Conservation (phyloP, 192 early-diverging fungal genomes). For the Diversispora epigaea region DNA sequence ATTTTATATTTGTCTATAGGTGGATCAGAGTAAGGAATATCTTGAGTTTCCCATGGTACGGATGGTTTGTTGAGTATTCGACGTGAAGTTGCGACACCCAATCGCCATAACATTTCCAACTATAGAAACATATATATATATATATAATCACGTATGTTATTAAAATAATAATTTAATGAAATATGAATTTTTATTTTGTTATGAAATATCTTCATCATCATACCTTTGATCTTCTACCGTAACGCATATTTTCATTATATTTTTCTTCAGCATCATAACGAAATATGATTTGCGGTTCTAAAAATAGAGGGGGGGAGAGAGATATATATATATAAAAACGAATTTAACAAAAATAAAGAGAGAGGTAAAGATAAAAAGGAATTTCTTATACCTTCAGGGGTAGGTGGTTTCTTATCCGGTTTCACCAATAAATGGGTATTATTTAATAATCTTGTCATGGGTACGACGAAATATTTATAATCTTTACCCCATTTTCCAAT, state of each 20-base stretch:
- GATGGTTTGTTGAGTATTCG: constrained; percentile 47
- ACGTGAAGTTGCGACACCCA: constrained; percentile 54
- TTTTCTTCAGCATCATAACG: constrained; percentile 54
- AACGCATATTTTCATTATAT: constrained; percentile 61
- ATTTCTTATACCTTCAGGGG: constrained; percentile 40
- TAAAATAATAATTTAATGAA: background rate
- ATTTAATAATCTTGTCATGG: constrained; percentile 60
- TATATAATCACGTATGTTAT: background rate
- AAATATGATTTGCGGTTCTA: constrained; percentile 62
- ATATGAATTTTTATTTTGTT: background rate
- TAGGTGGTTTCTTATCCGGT: constrained; percentile 52
- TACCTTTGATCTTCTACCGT: constrained; percentile 67
- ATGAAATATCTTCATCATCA: background rate
- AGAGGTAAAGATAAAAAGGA: too few species aligned
- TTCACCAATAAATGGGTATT: constrained; percentile 53
- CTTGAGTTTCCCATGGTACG: constrained; percentile 58
- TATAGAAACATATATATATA: constrained; percentile 35
- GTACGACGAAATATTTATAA: constrained; percentile 61
- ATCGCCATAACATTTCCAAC: constrained; percentile 57
- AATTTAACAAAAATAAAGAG: too few species aligned
- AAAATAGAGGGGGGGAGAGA: too few species aligned
- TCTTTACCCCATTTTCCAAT: constrained; percentile 46
- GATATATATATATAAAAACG: too few species aligned
- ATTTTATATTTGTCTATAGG: constrained; percentile 52
- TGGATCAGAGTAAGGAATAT: constrained; percentile 33